Percentiles rank a stretch among this genome's conserved stretches.
Evolutionary conservation across 2,329 filamentous ascomycete genomes (phyloP).

Genomic region (Aspergillus sp.): DNA sequence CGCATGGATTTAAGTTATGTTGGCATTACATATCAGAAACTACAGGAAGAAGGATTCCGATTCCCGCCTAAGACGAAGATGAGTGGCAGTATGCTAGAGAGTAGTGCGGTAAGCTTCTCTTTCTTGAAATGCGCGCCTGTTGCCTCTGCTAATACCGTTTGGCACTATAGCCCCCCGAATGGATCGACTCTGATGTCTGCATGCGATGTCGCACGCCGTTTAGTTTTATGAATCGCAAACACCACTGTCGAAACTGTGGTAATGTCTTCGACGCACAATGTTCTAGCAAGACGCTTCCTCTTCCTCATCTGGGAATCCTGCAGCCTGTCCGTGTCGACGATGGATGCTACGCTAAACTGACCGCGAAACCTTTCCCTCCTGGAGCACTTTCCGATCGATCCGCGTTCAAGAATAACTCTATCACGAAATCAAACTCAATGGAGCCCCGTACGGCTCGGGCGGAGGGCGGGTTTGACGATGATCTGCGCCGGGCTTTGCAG

Average conservation of each 20-base stretch:
- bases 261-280: slow-evolving; percentile 97
- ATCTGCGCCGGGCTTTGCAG: slow-evolving; percentile 86
- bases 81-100: slow-evolving; percentile 97
- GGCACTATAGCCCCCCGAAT: slow-evolving; percentile 76
- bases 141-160: slow-evolving; percentile 10
- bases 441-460: slow-evolving; percentile 85
- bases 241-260: slow-evolving; percentile 96
- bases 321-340: slow-evolving; percentile 93
- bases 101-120: slow-evolving; percentile 71
- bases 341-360: slow-evolving; percentile 88
- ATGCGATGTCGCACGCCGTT: slow-evolving; percentile 96
- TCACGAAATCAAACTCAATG: slow-evolving; percentile 73
- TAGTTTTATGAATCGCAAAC: slow-evolving; percentile 96
- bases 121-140: not conserved
- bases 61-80: slow-evolving; percentile 87
- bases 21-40: slow-evolving; percentile 75
- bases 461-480: slow-evolving; percentile 90
- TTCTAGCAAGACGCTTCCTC: slow-evolving; percentile 80
- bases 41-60: slow-evolving; percentile 81
- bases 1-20: slow-evolving; percentile 83
- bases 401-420: slow-evolving; percentile 48
- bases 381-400: slow-evolving; percentile 42
- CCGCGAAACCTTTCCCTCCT: slow-evolving; percentile 60
- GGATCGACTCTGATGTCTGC: slow-evolving; percentile 96
- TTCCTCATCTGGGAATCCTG: slow-evolving; percentile 90